Conservation (phyloP, 495 filamentous ascomycete genomes). For the Astrothelium subdiscretum region DNA sequence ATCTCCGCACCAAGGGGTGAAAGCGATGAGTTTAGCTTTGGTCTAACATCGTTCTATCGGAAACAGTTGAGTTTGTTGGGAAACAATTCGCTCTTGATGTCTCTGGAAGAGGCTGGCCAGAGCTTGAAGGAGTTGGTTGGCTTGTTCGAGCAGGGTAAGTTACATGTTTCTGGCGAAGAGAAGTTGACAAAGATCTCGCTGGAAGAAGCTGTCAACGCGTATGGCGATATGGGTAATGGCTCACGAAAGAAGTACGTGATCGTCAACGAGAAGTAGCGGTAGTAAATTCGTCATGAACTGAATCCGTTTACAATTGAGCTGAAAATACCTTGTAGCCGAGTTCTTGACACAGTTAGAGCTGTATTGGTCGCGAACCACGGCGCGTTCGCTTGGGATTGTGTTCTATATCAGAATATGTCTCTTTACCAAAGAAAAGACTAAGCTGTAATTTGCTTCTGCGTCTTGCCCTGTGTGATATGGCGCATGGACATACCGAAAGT, state of each 20-base stretch:
- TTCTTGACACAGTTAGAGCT: too few relatives aligned
- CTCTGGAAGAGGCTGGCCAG: slow-evolving; percentile 12
- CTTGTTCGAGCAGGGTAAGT: slow-evolving; percentile 19
- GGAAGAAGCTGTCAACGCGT: slow-evolving; percentile 17
- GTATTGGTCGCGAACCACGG: too few relatives aligned
- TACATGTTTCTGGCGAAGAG: slow-evolving; percentile 17
- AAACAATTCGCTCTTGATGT: slow-evolving; percentile 19
- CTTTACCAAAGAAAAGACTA: too few relatives aligned
- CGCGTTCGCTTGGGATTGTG: too few relatives aligned
- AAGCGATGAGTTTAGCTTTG: slow-evolving; percentile 19
- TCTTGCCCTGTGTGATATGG: too few relatives aligned
- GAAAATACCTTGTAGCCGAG: too few relatives aligned
- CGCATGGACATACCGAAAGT: too few relatives aligned
- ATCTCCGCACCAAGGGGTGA: slow-evolving; percentile 23
- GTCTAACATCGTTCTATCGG: slow-evolving; percentile 25
- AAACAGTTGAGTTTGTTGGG: slow-evolving; percentile 22
- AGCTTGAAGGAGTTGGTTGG: slow-evolving; percentile 9
- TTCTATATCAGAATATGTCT: too few relatives aligned
- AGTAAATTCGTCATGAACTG: background rate
- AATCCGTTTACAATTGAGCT: too few relatives aligned
- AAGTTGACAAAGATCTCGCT: slow-evolving; percentile 16
- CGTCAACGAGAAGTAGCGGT: background rate
- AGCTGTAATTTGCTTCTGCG: too few relatives aligned
- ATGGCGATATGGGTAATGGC: slow-evolving; percentile 10
- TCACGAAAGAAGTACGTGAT: background rate